These are phyloP conservation scores for Chlorella variabilis DNA, from an alignment of 163 green algal genomes.

Conservation along the genomic window DNA sequence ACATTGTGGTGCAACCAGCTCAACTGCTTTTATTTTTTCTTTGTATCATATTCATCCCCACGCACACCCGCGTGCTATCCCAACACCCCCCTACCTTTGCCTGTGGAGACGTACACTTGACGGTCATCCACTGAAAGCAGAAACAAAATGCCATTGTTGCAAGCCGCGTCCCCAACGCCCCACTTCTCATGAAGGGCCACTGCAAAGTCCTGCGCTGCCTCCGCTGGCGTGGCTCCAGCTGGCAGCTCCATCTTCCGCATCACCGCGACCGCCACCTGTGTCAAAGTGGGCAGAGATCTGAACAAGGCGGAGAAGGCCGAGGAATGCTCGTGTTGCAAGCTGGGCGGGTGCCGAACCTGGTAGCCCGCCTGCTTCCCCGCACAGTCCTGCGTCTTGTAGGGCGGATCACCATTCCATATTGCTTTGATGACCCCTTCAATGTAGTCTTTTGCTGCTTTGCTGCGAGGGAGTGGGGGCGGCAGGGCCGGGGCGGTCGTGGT, in stretches of 20 bases:
- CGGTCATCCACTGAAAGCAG: constrained; percentile 66
- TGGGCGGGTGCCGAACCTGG: constrained; percentile 58
- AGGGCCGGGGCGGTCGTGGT: background rate
- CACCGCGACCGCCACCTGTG: constrained; percentile 74
- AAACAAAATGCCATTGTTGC: constrained; percentile 73
- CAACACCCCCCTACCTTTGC: constrained; percentile 25
- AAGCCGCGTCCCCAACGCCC: constrained; percentile 65
- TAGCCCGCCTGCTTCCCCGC: constrained; percentile 50
- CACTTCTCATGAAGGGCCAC: constrained; percentile 62
- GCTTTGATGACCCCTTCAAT: constrained; percentile 70
- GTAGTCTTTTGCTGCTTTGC: background rate
- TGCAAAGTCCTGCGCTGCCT: constrained; percentile 63
- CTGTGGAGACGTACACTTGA: constrained; percentile 66
- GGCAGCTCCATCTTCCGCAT: constrained; percentile 58
- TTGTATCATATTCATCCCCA: too few relatives aligned
- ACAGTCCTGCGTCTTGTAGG: constrained; percentile 58
- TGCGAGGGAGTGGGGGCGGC: background rate
- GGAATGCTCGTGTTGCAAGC: too few relatives aligned
- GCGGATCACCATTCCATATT: constrained; percentile 52
- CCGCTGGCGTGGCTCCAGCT: background rate
- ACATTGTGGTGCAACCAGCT: too few relatives aligned
- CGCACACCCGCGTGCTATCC: too few relatives aligned
- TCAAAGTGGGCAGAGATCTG: background rate
- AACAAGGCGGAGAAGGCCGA: background rate
- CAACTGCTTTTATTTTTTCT: too few relatives aligned